Percentiles rank a stretch among this genome's conserved stretches.
Evolutionary conservation across 2,329 filamentous ascomycete species (phyloP).

Genomic region (Colletotrichum cordylinicola): DNA sequence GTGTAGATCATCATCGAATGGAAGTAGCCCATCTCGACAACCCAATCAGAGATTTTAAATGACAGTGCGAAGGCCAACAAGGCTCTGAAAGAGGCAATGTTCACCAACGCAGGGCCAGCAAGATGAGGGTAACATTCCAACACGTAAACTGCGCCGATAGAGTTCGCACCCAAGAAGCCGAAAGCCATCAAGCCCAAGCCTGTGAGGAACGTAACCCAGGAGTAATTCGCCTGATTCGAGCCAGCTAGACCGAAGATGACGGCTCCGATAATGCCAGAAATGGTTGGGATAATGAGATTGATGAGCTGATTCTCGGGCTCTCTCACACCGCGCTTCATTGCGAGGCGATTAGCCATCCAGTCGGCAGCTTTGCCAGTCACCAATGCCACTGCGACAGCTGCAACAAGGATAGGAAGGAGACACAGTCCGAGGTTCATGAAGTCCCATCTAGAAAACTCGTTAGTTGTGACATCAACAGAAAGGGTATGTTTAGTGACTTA

Average conservation of each 20-base stretch:
- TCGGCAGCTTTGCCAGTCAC: slow-evolving; percentile 34
- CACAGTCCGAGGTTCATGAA: slow-evolving; percentile 32
- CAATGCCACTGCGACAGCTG: slow-evolving; percentile 35
- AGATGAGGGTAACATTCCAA: slow-evolving; percentile 36
- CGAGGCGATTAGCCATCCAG: slow-evolving; percentile 30
- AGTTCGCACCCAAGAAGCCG: slow-evolving; percentile 30
- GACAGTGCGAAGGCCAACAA: slow-evolving; percentile 32
- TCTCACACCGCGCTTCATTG: slow-evolving; percentile 29
- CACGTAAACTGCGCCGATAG: slow-evolving; percentile 34
- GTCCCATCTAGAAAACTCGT: slow-evolving; percentile 25
- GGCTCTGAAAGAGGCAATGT: slow-evolving; percentile 36
- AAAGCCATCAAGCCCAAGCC: slow-evolving; percentile 32
- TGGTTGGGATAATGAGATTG: slow-evolving; percentile 33
- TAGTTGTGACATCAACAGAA: not conserved
- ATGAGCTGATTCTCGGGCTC: slow-evolving; percentile 38
- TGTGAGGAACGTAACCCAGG: slow-evolving; percentile 26
- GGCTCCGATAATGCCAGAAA: slow-evolving; percentile 29
- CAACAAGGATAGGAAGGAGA: slow-evolving; percentile 31
- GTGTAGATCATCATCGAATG: slow-evolving; percentile 33
- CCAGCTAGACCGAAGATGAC: slow-evolving; percentile 36
- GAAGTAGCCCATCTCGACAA: slow-evolving; percentile 30
- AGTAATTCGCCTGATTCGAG: slow-evolving; percentile 29
- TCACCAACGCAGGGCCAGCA: slow-evolving; percentile 34
- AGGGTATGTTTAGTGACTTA: not conserved
- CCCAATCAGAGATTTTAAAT: slow-evolving; percentile 31